Evolutionary conservation across 2,329 filamentous ascomycete genomes (phyloP).

Genomic region (Diaporthe aspalathi): DNA sequence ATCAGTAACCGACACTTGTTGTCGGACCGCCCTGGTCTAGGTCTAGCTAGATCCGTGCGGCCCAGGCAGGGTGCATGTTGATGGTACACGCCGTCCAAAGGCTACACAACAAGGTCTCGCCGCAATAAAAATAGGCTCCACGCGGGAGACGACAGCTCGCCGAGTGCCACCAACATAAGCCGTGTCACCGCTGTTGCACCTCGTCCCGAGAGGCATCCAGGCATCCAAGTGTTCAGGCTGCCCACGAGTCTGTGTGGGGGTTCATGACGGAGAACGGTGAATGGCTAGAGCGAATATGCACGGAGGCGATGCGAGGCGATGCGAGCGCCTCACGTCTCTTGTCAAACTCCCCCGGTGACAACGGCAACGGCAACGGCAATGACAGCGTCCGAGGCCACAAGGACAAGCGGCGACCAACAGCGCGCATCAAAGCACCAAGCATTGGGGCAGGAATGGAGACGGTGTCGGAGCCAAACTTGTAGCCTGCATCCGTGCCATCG

Average conservation of each 20-base stretch:
- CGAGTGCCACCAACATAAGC: conserved; percentile 33
- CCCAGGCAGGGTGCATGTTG: neutral
- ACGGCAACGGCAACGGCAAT: neutral
- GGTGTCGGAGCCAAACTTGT: conserved; percentile 19
- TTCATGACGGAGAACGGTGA: neutral
- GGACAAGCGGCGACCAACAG: conserved; percentile 8
- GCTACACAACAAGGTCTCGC: conserved; percentile 35
- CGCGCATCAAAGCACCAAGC: conserved; percentile 16
- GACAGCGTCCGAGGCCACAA: conserved; percentile 5
- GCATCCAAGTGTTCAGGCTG: neutral
- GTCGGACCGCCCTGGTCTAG: conserved; percentile 16
- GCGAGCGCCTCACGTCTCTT: conserved; percentile 1
- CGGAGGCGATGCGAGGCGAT: neutral
- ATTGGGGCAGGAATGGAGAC: conserved; percentile 7
- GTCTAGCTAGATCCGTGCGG: neutral
- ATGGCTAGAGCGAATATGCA: neutral
- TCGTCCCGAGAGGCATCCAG: conserved; percentile 22
- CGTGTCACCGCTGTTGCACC: conserved; percentile 33
- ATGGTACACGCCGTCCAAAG: conserved; percentile 11
- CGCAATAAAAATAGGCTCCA: conserved; percentile 38
- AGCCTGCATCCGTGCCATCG: conserved; percentile 26
- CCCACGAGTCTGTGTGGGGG: neutral
- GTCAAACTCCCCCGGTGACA: conserved; percentile 22
- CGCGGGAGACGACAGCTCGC: conserved; percentile 31
- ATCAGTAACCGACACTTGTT: conserved; percentile 20